Base-by-base conservation (phyloP, 208 protist genomes). In the Acanthamoeba lugdunensis region DNA sequence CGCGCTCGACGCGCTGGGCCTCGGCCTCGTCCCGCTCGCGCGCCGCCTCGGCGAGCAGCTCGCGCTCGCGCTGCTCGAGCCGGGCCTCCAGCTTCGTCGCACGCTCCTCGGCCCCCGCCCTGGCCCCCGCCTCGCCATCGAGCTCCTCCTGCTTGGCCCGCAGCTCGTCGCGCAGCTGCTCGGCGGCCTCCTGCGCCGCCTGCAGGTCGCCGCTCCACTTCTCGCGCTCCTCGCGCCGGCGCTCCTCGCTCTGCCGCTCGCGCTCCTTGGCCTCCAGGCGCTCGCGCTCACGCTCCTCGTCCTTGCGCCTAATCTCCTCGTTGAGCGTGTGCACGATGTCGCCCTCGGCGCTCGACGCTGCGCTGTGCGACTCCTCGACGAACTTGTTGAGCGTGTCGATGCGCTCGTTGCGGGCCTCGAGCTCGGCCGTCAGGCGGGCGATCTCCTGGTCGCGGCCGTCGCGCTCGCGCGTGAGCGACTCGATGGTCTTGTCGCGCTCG, bases 251-350 rank as follows among this genome's bases (percentile, higher is more conserved):
- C 28, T 16, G 18, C 54, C 50, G 71, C 41, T 88, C 81, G 23
- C 81, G 54, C 2, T 88, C 81, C 37, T 58, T 45, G 13, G 14
- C 81, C 30, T 77, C 69, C 21, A 28, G n/a, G 13, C 69, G 69
- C 69, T 77, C 69, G 69, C 69, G 69, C 14, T 77, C 69, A 7
- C 69, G 45, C 28, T 88, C 81, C 54, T 88, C 81, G 50, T 88
- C 81, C 54, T 88, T 88, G 21, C 54, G 45, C 41, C 50, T 88
- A 30, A 88, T 54, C 41, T 88, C 81, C 30, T 88, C 81, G 30
- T 88, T 88, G 25, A 88, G 54, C 11, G 81, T n/a, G 30, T 88
- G 45, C 18, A 88, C 45, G 45, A 63, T 58, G 13, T 88, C 30
- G 45, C 54, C 28, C n/a, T 88, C 54, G 18, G 18, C 54, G 37